Evolutionary conservation across 1,284 basidiomycete genomes (phyloP), one percentile per base, ranked within the genome.

Genomic region (Cryptococcus depauperatus): DNA sequence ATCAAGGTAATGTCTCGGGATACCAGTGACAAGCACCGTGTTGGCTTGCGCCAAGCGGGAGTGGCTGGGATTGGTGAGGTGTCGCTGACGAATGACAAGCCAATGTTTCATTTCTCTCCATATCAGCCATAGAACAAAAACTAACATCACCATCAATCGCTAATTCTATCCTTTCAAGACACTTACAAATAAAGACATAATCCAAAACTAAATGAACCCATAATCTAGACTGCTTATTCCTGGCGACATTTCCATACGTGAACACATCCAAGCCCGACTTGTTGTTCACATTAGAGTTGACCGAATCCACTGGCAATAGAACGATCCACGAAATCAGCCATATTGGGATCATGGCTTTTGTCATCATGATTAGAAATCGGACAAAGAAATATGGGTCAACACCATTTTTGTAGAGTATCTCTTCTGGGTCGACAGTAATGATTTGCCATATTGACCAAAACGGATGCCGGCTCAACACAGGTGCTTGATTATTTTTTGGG

Each of bases 301-400:
- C 75, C 9, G 76, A 68, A 47, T 85, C 77, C 48, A 83, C 72
- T 23, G 84, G 82, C 13, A 82, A 61, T 30, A 83, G 75, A 27
- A 82, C 65, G 9, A 71, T 45, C 71, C 80, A 82, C 2, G 80
- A 81, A 13, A 79, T 32, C 39, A 79, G 18, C 57, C 80, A 82
- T 61, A 82, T 80, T 6, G 79, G 78, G 6, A 79, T 60, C 61
- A 85, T 82, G 23, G 84, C 79, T 59, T 76, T 76, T 50, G 81
- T 69, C 57, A 81, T 73, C 62, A 83, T 74, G 52, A 78, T 76
- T 34, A 85, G 69, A 64, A 81, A 87, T 14, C 75, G 72, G 44
- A 79, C 68, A 58, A 84, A 84, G 74, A 85, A 79, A 69, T 79
- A 87, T 52, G 84, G 82, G 62, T 87, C 85, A 29, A 70, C 66